These are phyloP conservation scores for Oryza longistaminata DNA, from an alignment of 176 grass and related monocot genomes.

Conservation along the genomic window DNA sequence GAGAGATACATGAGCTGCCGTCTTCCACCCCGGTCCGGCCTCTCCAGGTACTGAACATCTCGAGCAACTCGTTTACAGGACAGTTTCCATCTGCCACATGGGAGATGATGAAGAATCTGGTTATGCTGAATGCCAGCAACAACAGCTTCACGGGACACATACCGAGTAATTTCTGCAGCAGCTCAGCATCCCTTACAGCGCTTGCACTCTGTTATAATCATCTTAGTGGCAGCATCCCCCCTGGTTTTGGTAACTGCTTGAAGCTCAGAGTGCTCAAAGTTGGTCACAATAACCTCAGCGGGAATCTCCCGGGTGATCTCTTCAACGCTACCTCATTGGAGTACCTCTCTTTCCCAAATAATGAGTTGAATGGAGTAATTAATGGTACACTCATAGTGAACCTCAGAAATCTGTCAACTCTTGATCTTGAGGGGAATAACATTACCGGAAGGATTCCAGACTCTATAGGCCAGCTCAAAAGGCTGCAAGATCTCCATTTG, in stretches of 20 bases:
- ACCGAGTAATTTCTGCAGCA: conserved; percentile 29
- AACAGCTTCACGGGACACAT: conserved; percentile 43
- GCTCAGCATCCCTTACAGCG: background rate
- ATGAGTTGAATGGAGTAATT: conserved; percentile 22
- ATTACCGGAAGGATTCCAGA: conserved; percentile 31
- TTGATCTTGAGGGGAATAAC: conserved; percentile 37
- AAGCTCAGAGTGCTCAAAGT: conserved; percentile 34
- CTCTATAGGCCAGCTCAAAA: conserved; percentile 39
- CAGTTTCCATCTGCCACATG: conserved; percentile 37
- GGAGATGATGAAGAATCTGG: conserved; percentile 12
- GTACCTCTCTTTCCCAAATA: conserved; percentile 36
- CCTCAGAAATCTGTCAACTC: conserved; percentile 30
- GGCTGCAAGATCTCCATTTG: conserved; percentile 29
- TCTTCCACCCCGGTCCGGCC: background rate
- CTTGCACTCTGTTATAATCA: conserved; percentile 34
- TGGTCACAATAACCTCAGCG: conserved; percentile 33
- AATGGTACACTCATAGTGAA: conserved; percentile 1
- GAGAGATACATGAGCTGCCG: background rate
- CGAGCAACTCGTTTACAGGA: conserved; percentile 42
- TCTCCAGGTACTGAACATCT: conserved; percentile 52
- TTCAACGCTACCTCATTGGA: conserved; percentile 37
- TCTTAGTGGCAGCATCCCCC: conserved; percentile 27
- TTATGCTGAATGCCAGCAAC: conserved; percentile 43
- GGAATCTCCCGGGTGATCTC: conserved; percentile 36
- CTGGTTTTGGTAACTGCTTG: conserved; percentile 37